A percentile compares a stretch with the other conserved stretches of the same genome.
Evolutionary conservation across 2,329 filamentous ascomycete species (phyloP).

Genomic region (Calonectria pauciramosa): DNA sequence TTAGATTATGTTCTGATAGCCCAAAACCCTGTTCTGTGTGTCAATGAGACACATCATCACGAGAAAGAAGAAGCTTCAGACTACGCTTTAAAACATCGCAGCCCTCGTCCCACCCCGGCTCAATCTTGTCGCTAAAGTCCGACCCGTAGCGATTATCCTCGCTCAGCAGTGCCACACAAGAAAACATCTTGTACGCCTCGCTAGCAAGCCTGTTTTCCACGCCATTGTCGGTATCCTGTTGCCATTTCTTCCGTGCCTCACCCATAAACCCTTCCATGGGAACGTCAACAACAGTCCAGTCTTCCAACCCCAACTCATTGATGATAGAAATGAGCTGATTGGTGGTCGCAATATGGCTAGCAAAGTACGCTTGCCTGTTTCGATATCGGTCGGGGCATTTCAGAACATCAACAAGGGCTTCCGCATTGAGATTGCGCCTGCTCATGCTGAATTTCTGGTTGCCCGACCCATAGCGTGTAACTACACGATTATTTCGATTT

Average conservation of each 20-base stretch:
- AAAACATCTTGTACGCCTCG: not conserved
- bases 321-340: conserved; percentile 4
- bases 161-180: not conserved
- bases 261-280: not conserved
- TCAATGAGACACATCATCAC: not conserved
- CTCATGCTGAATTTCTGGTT: conserved; percentile 28
- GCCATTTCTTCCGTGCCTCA: not conserved
- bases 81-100: not conserved
- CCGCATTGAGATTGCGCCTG: conserved; percentile 16
- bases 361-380: conserved; percentile 30
- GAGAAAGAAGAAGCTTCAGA: not conserved
- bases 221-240: not conserved
- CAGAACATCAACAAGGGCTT: conserved; percentile 22
- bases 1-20: not conserved
- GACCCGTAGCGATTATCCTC: not conserved
- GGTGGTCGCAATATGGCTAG: conserved; percentile 21
- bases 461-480: conserved; percentile 30
- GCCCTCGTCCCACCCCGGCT: not conserved
- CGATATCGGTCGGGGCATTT: conserved; percentile 5
- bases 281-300: not conserved
- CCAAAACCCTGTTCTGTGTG: not conserved
- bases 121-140: not conserved
- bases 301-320: not conserved
- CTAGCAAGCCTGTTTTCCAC: not conserved
- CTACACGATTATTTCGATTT: conserved; percentile 13